Evolutionary conservation across 2,329 filamentous ascomycete species (phyloP), one percentile per base, ranked within the genome.

Genomic region (Lachnellula suecica): DNA sequence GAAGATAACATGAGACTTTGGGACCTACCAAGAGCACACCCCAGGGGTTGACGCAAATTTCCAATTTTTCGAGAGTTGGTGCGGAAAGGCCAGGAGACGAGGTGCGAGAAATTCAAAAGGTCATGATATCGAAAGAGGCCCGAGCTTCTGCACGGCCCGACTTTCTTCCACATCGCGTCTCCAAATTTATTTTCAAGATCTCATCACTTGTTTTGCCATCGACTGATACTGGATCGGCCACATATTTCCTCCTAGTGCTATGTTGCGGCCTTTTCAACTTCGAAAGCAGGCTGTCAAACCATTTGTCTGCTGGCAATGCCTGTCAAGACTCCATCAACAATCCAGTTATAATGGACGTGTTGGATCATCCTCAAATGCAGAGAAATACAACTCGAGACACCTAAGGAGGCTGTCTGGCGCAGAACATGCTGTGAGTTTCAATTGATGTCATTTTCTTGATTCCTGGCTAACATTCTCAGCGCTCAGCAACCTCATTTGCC

Each of bases 231-330:
- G n/a, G n/a, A n/a, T n/a, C n/a, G n/a, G n/a, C n/a, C n/a, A n/a
- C n/a, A n/a, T n/a, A n/a, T n/a, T n/a, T n/a, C n/a, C n/a, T n/a
- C 24, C 11, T 25, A 29, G 23, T n/a, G 56, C 24, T 42, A 68
- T 66, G 64, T 49, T 66, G 19, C 56, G 55, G 8, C 47, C 52
- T 44, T 51, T 55, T 20, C 43, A 46, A 29, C 25, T 48, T 20
- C 52, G 51, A 25, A 54, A 31, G 34, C 49, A 54, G 17, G 49
- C 35, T n/a, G 31, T 38, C 11, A 44, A 54, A 44, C 31, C 54
- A 20, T 59, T 58, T 53, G 44, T 65, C 15, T 67, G 64, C 48
- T 62, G 58, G 56, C 55, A 54, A 56, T 67, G 64, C 54, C 46
- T 57, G 7, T 50, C 58, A 43, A 63, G 49, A 54, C 37, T 49